Conservation (phyloP, 768 basidiomycete species). For the Coprinopsis sp. region DNA sequence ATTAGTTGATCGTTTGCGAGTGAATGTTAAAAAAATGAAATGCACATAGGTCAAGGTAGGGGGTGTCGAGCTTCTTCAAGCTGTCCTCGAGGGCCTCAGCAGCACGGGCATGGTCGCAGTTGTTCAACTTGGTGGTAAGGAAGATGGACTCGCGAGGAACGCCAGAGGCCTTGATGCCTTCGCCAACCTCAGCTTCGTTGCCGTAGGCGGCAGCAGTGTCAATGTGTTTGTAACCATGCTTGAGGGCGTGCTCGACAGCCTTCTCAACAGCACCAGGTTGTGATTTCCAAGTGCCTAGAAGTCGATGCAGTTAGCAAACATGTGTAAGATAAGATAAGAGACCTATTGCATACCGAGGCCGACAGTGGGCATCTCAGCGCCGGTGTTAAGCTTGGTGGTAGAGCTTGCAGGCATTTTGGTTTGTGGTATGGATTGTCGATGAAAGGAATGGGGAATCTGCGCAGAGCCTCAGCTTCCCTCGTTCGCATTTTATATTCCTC, state of each 20-base stretch:
- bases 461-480: too few species aligned
- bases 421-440: not conserved
- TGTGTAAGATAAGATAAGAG: too few species aligned
- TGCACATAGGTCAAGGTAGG: conserved; percentile 78
- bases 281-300: conserved; percentile 77
- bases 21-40: conserved; percentile 5
- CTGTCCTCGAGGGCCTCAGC: conserved; percentile 62
- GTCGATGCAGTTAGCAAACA: too few species aligned
- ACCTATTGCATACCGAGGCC: conserved; percentile 47
- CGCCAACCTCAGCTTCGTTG: conserved; percentile 79
- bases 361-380: conserved; percentile 70
- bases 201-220: conserved; percentile 67
- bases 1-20: not conserved
- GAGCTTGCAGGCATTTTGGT: conserved; percentile 44
- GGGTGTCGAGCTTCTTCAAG: conserved; percentile 62
- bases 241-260: conserved; percentile 73
- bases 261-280: conserved; percentile 62
- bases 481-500: too few species aligned
- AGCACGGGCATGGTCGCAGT: conserved; percentile 55
- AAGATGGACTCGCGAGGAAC: conserved; percentile 72
- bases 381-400: conserved; percentile 66
- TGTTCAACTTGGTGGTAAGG: conserved; percentile 72
- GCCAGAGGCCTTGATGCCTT: conserved; percentile 72
- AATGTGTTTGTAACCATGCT: conserved; percentile 67
- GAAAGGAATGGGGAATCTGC: too few species aligned